Evolutionary conservation across 129 eudicot genomes (phyloP), one percentile per base, ranked within the genome.

Genomic region (Tagetes erecta): DNA sequence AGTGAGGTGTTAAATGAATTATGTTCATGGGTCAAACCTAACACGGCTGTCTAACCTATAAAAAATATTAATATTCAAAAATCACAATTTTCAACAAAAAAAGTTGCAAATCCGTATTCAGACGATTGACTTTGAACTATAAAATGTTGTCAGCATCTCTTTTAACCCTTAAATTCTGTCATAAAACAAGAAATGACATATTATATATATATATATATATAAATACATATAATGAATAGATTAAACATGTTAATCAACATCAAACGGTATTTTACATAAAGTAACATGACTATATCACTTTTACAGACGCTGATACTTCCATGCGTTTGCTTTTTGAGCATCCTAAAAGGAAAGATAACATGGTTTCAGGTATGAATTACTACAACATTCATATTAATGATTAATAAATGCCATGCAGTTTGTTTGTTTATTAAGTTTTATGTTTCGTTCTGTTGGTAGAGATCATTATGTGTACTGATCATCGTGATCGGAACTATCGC

Each of bases 291-390:
- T 60, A 36, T 60, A 3, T 13, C 46, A 58, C 39, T 68, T 11
- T 76, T 77, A n/a, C 93, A 93, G 98, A 84, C 97, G 27, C 78
- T 93, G 81, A 93, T 93, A 78, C 86, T 93, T 81, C 98, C 98
- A 40, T 93, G 98, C 41, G 91, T 75, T 68, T 90, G 97, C 83
- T 93, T 70, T 72, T 74, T 93, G 81, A 91, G 92, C 78, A 90
- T 93, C 76, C 64, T 83, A 74, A 78, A 68, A 78, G 97, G 86
- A 36, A 88, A 88, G 63, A 68, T 80, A 30, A 83, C 80, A 36
- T 52, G 56, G 12, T 27, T 93, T 59, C 95, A 93, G 97, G 98
- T 93, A 86, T 14, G 59, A 0, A 51, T 36, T 45, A 51, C 38
- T 56, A 20, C 5, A 38, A 31, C 30, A 36, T 20, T 33, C 34